A percentile compares a stretch with the other conserved stretches of the same genome.
These are phyloP conservation scores for Olyra latifolia DNA, from an alignment of 176 grass and related monocot genomes.

Conservation along the genomic window DNA sequence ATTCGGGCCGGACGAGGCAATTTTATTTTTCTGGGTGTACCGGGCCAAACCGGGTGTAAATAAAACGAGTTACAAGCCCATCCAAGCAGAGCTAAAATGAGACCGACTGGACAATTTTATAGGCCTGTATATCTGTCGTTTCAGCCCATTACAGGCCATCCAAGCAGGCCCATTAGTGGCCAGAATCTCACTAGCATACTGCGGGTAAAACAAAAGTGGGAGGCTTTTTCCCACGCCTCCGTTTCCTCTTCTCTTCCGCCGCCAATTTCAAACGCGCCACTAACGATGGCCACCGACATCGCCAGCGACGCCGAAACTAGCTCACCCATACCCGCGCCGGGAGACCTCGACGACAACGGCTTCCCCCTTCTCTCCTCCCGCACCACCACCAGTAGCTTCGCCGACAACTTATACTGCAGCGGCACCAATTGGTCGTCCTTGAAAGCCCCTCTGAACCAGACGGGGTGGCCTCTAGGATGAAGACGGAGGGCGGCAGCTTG, in stretches of 20 bases:
- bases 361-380: slow-evolving; percentile 26
- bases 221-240: too few species aligned
- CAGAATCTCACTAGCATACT: too few species aligned
- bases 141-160: too few species aligned
- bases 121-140: too few species aligned
- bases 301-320: slow-evolving; percentile 20
- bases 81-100: too few species aligned
- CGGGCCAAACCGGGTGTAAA: too few species aligned
- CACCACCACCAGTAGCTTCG: slow-evolving; percentile 29
- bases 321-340: neutral
- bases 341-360: slow-evolving; percentile 53
- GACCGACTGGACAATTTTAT: too few species aligned
- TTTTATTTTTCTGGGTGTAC: too few species aligned
- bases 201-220: too few species aligned
- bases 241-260: slow-evolving; percentile 9
- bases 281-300: slow-evolving; percentile 40
- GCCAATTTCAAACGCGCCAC: slow-evolving; percentile 45
- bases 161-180: too few species aligned
- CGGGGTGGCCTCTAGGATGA: neutral
- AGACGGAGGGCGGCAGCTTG: neutral
- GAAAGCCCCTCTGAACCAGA: neutral
- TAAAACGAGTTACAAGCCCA: too few species aligned
- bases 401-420: slow-evolving; percentile 58
- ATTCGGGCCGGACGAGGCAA: too few species aligned
- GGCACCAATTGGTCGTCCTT: slow-evolving; percentile 63